phyloP scores from a whole-genome alignment of 108 stramenopile species.

The Cyclotella cryptica region DNA sequence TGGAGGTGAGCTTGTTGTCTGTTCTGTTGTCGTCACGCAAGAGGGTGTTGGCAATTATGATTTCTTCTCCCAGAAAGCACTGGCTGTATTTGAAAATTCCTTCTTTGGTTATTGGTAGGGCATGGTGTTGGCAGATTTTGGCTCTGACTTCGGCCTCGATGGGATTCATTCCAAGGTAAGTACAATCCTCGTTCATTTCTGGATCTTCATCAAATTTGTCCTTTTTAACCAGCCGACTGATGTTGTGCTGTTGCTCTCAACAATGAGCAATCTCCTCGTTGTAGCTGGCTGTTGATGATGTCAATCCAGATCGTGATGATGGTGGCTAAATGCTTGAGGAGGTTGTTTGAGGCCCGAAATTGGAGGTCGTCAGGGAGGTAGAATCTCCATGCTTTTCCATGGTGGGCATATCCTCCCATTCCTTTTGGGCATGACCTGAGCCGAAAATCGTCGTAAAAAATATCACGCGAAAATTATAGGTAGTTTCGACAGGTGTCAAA shows the following conservation, averaged over 20 bases:
- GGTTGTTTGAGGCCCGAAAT: constrained; percentile 21
- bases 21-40: neutral
- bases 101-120: too few species aligned
- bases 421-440: too few species aligned
- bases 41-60: neutral
- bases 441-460: too few species aligned
- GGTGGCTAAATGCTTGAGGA: constrained; percentile 12
- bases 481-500: too few species aligned
- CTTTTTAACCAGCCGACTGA: constrained; percentile 22
- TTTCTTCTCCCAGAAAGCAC: too few species aligned
- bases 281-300: neutral
- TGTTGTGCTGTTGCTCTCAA: constrained; percentile 16
- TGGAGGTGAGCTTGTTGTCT: neutral
- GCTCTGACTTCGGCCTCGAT: too few species aligned
- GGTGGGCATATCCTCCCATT: too few species aligned
- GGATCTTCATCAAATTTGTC: constrained; percentile 19
- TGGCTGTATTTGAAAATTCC: constrained; percentile 1
- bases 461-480: too few species aligned
- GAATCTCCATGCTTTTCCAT: constrained; percentile 13
- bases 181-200: too few species aligned
- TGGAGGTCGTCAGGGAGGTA: constrained; percentile 9
- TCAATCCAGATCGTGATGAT: constrained; percentile 19
- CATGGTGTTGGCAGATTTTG: too few species aligned
- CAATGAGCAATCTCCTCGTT: neutral
- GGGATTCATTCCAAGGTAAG: too few species aligned